These are phyloP conservation scores for Hypomontagnella submonticulosa DNA, from an alignment of 495 filamentous ascomycete species.

Conservation along the genomic window DNA sequence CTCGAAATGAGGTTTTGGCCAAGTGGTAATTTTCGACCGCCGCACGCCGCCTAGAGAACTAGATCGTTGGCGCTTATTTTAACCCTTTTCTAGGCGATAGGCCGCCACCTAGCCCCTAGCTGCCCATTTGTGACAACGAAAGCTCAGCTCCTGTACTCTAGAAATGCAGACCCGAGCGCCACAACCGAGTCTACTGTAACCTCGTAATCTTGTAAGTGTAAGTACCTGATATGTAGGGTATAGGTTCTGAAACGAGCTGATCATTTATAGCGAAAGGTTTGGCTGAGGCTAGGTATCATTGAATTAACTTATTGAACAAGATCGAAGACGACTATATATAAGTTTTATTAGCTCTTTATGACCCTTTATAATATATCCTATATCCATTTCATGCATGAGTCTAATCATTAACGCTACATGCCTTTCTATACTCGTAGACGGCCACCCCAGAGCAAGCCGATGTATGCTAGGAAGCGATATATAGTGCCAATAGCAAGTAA, in stretches of 20 bases:
- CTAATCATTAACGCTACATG: too few species aligned
- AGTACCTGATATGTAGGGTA: too few species aligned
- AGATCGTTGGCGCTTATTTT: constrained; percentile 9
- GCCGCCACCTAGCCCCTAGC: constrained; percentile 3
- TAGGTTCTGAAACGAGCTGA: too few species aligned
- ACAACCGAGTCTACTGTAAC: neutral
- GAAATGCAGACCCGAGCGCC: neutral
- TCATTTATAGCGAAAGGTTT: too few species aligned
- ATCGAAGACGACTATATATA: too few species aligned
- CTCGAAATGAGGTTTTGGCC: too few species aligned
- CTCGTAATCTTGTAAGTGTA: too few species aligned
- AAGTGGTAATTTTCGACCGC: too few species aligned
- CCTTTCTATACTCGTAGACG: constrained; percentile 34
- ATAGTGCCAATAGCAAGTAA: constrained; percentile 52
- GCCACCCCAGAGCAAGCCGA: constrained; percentile 49
- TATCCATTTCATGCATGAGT: neutral
- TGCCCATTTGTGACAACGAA: neutral
- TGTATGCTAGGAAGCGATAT: constrained; percentile 57
- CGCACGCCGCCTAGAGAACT: neutral
- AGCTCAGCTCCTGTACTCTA: constrained; percentile 4
- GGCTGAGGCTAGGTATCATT: too few species aligned
- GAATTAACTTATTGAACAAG: too few species aligned
- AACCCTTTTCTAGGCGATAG: neutral
- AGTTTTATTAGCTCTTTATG: neutral
- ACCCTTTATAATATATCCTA: neutral